Percentiles rank a stretch among this genome's conserved stretches.
These are phyloP conservation scores for Oryza brachyantha DNA, from an alignment of 176 grass and related monocot genomes.

Conservation along the genomic window DNA sequence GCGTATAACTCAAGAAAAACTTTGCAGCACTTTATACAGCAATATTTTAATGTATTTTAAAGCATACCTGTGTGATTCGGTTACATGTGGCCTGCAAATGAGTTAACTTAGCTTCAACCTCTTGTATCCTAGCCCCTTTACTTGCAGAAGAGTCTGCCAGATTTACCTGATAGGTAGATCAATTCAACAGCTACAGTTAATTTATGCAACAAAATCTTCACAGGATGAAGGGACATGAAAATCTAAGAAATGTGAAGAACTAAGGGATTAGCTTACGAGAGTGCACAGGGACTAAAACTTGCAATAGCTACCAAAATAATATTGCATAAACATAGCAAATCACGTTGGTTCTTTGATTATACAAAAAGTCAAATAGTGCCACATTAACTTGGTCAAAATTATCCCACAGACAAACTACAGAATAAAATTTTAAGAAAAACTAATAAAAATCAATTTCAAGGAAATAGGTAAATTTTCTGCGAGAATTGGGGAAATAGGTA, in stretches of 20 bases:
- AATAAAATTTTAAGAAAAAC: not conserved
- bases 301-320: not conserved
- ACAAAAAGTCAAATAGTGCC: not conserved
- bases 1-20: not conserved
- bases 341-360: not conserved
- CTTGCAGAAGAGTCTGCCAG: conserved; percentile 56
- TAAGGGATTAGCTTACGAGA: not conserved
- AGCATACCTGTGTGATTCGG: conserved; percentile 71
- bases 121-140: conserved; percentile 74
- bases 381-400: not conserved
- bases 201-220: not conserved
- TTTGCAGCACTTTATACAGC: conserved; percentile 12
- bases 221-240: not conserved
- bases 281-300: conserved; percentile 1
- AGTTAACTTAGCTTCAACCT: conserved; percentile 66
- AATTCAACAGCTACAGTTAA: not conserved
- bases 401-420: not conserved
- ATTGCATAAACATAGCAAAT: not conserved
- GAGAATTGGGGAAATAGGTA: not conserved
- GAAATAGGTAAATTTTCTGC: not conserved
- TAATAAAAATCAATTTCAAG: not conserved
- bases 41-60: not conserved
- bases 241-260: not conserved
- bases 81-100: conserved; percentile 70
- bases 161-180: conserved; percentile 51